Percentiles rank a stretch among this genome's conserved stretches.
Conservation (phyloP, 225 moss, liverwort and hornwort species). For the Physcomitrellopsis africana region DNA sequence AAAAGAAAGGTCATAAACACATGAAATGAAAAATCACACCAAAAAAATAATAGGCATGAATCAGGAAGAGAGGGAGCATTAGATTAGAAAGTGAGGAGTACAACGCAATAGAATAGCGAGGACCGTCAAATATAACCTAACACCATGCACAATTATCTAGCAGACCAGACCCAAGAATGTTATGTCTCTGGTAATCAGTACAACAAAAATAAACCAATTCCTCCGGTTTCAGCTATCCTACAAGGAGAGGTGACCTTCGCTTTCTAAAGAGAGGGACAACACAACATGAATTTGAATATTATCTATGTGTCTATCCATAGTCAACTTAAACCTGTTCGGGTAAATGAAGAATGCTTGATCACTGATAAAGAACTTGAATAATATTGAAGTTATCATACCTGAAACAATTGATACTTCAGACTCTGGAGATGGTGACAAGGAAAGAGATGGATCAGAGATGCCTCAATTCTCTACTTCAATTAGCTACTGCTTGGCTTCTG, state of each 20-base stretch:
- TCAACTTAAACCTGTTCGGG: not conserved
- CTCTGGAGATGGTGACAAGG: constrained; percentile 53
- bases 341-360: not conserved
- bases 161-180: constrained; percentile 10
- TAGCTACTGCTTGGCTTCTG: constrained; percentile 64
- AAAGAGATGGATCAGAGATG: constrained; percentile 37
- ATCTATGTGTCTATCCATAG: not conserved
- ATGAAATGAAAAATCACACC: not conserved
- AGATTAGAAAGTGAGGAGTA: constrained; percentile 18
- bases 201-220: not conserved
- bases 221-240: constrained; percentile 17
- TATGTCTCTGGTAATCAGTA: not conserved
- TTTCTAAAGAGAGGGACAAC: not conserved
- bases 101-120: constrained; percentile 18
- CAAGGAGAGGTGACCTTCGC: constrained; percentile 13
- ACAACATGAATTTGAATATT: not conserved
- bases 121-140: not conserved
- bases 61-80: constrained; percentile 13
- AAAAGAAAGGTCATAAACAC: too few relatives aligned
- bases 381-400: constrained; percentile 38
- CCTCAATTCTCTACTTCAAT: constrained; percentile 54
- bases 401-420: constrained; percentile 45
- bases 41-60: constrained; percentile 8
- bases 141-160: not conserved
- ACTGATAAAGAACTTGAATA: constrained; percentile 10